A percentile compares a stretch with the other conserved stretches of the same genome.
These are phyloP conservation scores for Fusarium annulatum DNA, from an alignment of 2,329 filamentous ascomycete genomes.

Conservation along the genomic window DNA sequence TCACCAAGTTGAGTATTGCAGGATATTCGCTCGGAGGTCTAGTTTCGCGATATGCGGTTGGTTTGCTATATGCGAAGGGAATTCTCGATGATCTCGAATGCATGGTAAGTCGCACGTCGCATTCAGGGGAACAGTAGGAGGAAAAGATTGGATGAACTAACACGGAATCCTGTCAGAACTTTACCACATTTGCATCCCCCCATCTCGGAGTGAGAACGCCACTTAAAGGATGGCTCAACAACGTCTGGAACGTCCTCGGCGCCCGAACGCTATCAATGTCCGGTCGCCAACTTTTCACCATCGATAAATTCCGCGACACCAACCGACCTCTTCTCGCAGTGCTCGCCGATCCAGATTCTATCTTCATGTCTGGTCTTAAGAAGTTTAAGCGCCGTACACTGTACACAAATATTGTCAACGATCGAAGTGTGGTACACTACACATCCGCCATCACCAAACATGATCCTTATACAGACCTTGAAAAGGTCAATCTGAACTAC, in stretches of 20 bases:
- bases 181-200: constrained; percentile 90
- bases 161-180: constrained; percentile 69
- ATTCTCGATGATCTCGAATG: constrained; percentile 83
- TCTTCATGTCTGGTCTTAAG: constrained; percentile 84
- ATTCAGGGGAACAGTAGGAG: background rate
- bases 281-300: constrained; percentile 86
- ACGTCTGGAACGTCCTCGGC: constrained; percentile 85
- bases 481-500: constrained; percentile 77
- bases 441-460: constrained; percentile 81
- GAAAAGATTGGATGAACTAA: constrained; percentile 11
- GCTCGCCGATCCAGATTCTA: constrained; percentile 83
- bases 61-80: constrained; percentile 83
- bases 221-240: constrained; percentile 71
- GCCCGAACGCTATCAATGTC: constrained; percentile 84
- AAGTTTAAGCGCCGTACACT: constrained; percentile 80
- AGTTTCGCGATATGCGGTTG: constrained; percentile 86
- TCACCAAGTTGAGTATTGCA: constrained; percentile 85
- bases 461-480: constrained; percentile 79
- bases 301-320: constrained; percentile 87
- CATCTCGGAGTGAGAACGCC: constrained; percentile 82
- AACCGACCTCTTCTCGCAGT: constrained; percentile 82
- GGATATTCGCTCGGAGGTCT: constrained; percentile 93
- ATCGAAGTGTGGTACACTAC: constrained; percentile 83
- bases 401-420: constrained; percentile 90
- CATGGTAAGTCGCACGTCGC: constrained; percentile 61